phyloP scores from a whole-genome alignment of 2,329 filamentous ascomycete species.

The Xylariales sp. region DNA sequence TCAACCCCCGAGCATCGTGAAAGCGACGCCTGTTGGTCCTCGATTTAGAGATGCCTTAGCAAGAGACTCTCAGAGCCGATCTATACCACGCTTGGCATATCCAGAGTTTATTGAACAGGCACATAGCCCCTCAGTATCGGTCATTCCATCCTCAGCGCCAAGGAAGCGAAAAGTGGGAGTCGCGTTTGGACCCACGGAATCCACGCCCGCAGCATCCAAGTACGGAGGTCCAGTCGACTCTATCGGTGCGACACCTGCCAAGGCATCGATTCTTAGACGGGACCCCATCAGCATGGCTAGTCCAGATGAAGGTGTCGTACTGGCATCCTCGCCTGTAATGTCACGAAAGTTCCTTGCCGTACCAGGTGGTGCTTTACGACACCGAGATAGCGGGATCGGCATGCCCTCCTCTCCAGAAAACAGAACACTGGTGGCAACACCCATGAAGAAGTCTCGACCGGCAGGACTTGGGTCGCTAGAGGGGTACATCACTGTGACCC shows the following conservation, averaged over 20 bases:
- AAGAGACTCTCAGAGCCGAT: conserved; percentile 16
- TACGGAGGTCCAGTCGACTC: conserved; percentile 14
- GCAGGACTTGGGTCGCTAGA: conserved; percentile 13
- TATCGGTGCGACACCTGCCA: conserved; percentile 19
- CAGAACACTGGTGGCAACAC: conserved; percentile 26
- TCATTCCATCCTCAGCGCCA: conserved; percentile 37
- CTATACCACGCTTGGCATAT: conserved; percentile 20
- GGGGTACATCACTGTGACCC: conserved; percentile 16
- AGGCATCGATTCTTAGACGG: conserved; percentile 10
- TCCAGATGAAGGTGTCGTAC: conserved; percentile 18
- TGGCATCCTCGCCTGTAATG: conserved; percentile 24
- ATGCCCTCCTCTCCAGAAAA: conserved; percentile 22
- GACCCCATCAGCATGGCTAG: conserved; percentile 16
- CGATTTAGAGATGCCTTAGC: conserved; percentile 48
- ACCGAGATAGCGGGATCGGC: conserved; percentile 23
- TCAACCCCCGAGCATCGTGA: conserved; percentile 40
- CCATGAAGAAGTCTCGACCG: conserved; percentile 22
- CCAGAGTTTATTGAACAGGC: conserved; percentile 11
- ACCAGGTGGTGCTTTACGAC: conserved; percentile 10
- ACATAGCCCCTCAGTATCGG: conserved; percentile 30
- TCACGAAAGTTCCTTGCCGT: conserved; percentile 17
- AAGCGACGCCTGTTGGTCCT: conserved; percentile 53
- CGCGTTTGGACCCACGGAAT: conserved; percentile 23
- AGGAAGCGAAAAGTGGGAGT: conserved; percentile 25
- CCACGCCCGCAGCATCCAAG: conserved; percentile 21